phyloP scores from a whole-genome alignment of 805 yeast species.

The Nakazawaea wyomingensis region DNA sequence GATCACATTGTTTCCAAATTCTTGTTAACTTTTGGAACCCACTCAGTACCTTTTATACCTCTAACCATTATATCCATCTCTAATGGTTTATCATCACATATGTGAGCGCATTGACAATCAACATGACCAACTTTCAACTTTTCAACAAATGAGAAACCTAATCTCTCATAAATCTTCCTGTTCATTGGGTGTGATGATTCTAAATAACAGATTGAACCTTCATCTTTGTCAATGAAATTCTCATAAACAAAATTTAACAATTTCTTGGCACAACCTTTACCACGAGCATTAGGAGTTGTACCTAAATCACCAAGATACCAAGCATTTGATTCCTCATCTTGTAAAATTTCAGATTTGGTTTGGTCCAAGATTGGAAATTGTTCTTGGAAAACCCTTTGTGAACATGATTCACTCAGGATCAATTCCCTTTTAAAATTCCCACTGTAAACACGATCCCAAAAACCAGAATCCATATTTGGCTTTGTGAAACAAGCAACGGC shows the following conservation, averaged over 20 bases:
- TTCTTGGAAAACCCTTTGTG: slow-evolving; percentile 45
- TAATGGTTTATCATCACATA: slow-evolving; percentile 18
- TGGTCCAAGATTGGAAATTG: slow-evolving; percentile 41
- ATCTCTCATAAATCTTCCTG: slow-evolving; percentile 45
- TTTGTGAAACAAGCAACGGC: slow-evolving; percentile 49
- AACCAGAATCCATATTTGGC: slow-evolving; percentile 19
- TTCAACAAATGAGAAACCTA: slow-evolving; percentile 41
- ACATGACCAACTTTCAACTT: slow-evolving; percentile 30
- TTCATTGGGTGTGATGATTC: slow-evolving; percentile 55
- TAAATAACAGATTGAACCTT: slow-evolving; percentile 38
- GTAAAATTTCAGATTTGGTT: slow-evolving; percentile 38
- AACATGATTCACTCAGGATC: slow-evolving; percentile 34
- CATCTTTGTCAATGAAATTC: slow-evolving; percentile 32
- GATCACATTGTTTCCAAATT: not conserved
- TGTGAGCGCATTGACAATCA: slow-evolving; percentile 9
- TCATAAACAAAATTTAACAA: slow-evolving; percentile 46
- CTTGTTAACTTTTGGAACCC: slow-evolving; percentile 16
- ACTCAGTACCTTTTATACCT: slow-evolving; percentile 30
- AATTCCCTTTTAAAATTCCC: slow-evolving; percentile 12
- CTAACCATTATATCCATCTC: slow-evolving; percentile 35
- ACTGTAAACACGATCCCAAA: slow-evolving; percentile 13
- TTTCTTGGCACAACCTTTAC: slow-evolving; percentile 52
- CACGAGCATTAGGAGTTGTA: slow-evolving; percentile 51
- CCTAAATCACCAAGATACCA: slow-evolving; percentile 62
- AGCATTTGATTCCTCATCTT: slow-evolving; percentile 32